Conservation (phyloP, 1,284 basidiomycete genomes). For the Fomitopsis pinicola region DNA sequence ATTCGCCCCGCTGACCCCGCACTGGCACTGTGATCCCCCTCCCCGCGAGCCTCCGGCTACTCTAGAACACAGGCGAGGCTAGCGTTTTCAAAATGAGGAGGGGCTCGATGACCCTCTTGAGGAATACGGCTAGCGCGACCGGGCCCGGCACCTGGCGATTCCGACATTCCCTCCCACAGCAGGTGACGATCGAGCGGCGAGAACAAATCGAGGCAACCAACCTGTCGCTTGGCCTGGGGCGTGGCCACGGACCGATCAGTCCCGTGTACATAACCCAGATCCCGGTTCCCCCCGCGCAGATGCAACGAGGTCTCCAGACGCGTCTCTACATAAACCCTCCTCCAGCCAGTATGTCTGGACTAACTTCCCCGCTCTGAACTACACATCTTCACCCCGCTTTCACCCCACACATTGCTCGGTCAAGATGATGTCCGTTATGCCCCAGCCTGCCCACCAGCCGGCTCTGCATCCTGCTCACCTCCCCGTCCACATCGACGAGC, state of each 20-base stretch:
- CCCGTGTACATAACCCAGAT: constrained; percentile 13
- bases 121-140: not conserved
- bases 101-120: not conserved
- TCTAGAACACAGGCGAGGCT: not conserved
- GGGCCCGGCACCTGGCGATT: not conserved
- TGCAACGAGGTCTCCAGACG: constrained; percentile 19
- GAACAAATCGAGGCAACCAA: constrained; percentile 4
- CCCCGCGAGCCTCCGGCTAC: not conserved
- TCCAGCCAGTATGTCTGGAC: not conserved
- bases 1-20: not conserved
- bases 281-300: constrained; percentile 21
- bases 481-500: constrained; percentile 27
- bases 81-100: not conserved
- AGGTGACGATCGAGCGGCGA: constrained; percentile 9
- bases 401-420: constrained; percentile 9
- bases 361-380: not conserved
- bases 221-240: not conserved
- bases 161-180: constrained; percentile 3
- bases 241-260: constrained; percentile 9
- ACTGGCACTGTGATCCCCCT: not conserved
- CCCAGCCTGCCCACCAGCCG: constrained; percentile 27
- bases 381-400: constrained; percentile 9
- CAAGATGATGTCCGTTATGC: constrained; percentile 37
- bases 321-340: constrained; percentile 2
- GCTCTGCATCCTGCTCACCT: constrained; percentile 26